Evolutionary conservation across 768 basidiomycete genomes (phyloP), one percentile per base, ranked within the genome.

Genomic region (Coprinopsis marcescibilis): DNA sequence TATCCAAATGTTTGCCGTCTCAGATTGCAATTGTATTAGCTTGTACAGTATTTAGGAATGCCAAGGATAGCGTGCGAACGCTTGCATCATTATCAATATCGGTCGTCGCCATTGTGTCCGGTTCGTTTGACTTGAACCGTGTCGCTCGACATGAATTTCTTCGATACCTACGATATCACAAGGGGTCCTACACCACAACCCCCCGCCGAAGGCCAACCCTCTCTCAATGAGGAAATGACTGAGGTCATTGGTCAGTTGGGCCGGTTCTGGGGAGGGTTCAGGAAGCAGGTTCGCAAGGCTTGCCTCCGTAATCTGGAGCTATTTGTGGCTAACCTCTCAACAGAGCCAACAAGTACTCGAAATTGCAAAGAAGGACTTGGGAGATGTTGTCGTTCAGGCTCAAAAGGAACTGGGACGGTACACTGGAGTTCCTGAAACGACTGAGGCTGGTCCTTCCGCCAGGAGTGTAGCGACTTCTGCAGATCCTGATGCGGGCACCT

Each of bases 211-310:
- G 26, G 67, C 78, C 77, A 78, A 36, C 63, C 63, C 33, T 78
- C 73, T 46, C 67, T 96, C 35, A 84, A 94, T 57, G 85, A 94
- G 57, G 92, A 96, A 63, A 89, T 96, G 12, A 76, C 76, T 1
- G 85, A 95, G 57, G 92, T 92, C 19, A 80, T 94, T 33, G 88
- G 88, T n/a, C 85, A 89, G 57, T 69, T 95, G 11, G 81, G 83
- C 23, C 73, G 84, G 43, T 83, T 92, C 60, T 96, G 93, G 93
- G 90, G 90, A 36, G 87, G 89, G 24, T 86, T 94, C 59, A 80
- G 82, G 70, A 88, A 85, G 62, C 91, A 93, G 81, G 91, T 81
- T 49, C 34, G 25, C 10, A 15, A 23, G 20, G 19, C 7, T 23
- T 33, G 17, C 47, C 24, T 17, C 4, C 30, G n/a, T 7, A 15